A percentile compares a stretch with the other conserved stretches of the same genome.
Evolutionary conservation across 192 early-diverging fungal genomes (phyloP).

Genomic region (Rhizophlyctis rosea): DNA sequence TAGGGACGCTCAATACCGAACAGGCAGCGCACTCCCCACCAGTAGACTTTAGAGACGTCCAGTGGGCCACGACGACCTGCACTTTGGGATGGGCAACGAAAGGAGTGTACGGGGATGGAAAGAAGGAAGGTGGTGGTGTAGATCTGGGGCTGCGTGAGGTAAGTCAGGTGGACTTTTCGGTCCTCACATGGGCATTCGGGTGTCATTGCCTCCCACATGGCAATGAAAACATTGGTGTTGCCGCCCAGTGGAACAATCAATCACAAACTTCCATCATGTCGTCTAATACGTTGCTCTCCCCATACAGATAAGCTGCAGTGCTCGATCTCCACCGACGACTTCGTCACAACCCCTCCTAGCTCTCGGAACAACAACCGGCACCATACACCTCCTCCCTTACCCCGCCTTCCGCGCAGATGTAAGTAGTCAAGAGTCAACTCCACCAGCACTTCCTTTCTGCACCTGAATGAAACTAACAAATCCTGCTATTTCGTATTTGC

Average conservation of each 20-base stretch:
- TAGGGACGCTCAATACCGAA: constrained; percentile 23
- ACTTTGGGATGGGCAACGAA: constrained; percentile 24
- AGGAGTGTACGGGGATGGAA: constrained; percentile 20
- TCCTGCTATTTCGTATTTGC: too few species aligned
- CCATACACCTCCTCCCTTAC: constrained; percentile 19
- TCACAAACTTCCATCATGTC: too few species aligned
- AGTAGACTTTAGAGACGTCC: constrained; percentile 19
- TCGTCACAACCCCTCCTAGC: constrained; percentile 7
- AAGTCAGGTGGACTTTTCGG: too few species aligned
- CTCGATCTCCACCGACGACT: constrained; percentile 1
- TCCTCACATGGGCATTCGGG: too few species aligned
- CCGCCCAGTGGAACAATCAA: too few species aligned
- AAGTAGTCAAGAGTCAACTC: constrained; percentile 4
- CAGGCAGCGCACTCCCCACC: constrained; percentile 8
- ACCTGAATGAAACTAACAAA: too few species aligned
- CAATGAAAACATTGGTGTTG: too few species aligned
- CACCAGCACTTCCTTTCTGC: too few species aligned
- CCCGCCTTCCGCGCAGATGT: constrained; percentile 7
- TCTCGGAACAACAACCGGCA: constrained; percentile 15
- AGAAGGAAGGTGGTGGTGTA: too few species aligned
- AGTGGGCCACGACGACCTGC: constrained; percentile 26
- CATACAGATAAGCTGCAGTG: too few species aligned
- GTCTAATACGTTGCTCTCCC: too few species aligned
- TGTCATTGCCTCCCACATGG: too few species aligned
- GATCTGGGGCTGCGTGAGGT: constrained; percentile 29